Evolutionary conservation across 257 asterid genomes (phyloP).

Genomic region (Ilex aquifolium): DNA sequence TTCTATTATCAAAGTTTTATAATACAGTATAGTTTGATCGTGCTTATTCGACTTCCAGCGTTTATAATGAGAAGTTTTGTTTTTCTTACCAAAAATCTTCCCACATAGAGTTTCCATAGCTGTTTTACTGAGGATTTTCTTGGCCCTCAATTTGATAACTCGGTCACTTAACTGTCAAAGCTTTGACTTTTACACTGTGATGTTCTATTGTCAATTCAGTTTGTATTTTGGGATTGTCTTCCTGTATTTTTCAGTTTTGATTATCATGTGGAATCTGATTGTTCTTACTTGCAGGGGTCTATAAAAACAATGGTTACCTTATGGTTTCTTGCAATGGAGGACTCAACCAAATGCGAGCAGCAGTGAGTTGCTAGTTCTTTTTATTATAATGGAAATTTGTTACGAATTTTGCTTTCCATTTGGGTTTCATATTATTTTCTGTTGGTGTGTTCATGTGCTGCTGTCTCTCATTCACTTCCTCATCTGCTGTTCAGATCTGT

Average conservation of each 20-base stretch:
- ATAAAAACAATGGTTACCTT: not conserved
- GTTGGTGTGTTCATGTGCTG: not conserved
- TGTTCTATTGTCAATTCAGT: not conserved
- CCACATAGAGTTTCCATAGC: not conserved
- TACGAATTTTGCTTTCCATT: no score
- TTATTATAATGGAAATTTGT: no score
- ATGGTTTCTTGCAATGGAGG: conserved; percentile 1
- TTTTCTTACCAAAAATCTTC: no score
- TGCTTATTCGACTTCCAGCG: no score
- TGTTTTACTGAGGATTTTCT: not conserved
- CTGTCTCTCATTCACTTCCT: not conserved
- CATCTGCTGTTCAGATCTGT: not conserved
- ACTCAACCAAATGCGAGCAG: conserved; percentile 1
- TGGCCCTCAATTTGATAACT: not conserved
- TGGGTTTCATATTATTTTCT: not conserved
- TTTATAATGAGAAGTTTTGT: no score
- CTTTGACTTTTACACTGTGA: not conserved
- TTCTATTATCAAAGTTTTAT: no score
- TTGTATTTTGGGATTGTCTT: not conserved
- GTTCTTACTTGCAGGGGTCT: not conserved
- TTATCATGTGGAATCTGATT: not conserved
- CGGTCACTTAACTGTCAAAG: not conserved
- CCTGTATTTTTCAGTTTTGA: not conserved
- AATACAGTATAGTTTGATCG: no score
- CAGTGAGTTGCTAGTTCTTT: not conserved